These are phyloP conservation scores for Nakaseomyces uthaithaninus DNA, from an alignment of 1,139 yeast genomes.

Conservation along the genomic window DNA sequence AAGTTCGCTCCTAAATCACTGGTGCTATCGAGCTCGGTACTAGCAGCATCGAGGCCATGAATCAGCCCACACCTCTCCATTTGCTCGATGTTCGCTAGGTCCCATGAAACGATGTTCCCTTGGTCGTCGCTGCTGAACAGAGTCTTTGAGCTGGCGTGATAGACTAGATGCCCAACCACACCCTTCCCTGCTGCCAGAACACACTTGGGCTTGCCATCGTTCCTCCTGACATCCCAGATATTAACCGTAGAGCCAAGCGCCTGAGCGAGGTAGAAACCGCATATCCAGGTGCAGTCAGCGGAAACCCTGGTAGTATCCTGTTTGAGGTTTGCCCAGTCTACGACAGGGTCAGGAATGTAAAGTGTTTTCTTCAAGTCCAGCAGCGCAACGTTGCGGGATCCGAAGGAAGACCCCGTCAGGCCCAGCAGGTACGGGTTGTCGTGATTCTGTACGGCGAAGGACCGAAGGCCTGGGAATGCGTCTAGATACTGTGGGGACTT, in stretches of 20 bases:
- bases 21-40: conserved; percentile 12
- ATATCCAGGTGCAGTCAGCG: conserved; percentile 23
- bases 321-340: conserved; percentile 3
- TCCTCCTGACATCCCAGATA: conserved; percentile 25
- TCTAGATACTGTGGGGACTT: conserved; percentile 24
- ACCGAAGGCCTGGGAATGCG: conserved; percentile 21
- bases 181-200: conserved; percentile 21
- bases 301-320: conserved; percentile 1
- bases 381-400: conserved; percentile 21
- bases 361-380: conserved; percentile 21
- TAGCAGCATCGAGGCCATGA: conserved; percentile 21
- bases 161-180: conserved; percentile 17
- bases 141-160: conserved; percentile 13
- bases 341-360: conserved; percentile 16
- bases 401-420: conserved; percentile 24
- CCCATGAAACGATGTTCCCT: conserved; percentile 25
- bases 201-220: conserved; percentile 16
- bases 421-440: conserved; percentile 18
- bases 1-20: conserved; percentile 10
- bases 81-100: conserved; percentile 14
- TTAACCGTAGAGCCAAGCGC: conserved; percentile 19
- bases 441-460: conserved; percentile 16
- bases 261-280: conserved; percentile 21
- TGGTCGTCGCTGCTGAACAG: conserved; percentile 25
- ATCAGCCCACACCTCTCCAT: conserved; percentile 18